Conservation (phyloP, 495 filamentous ascomycete species). For the Podospora didyma region DNA sequence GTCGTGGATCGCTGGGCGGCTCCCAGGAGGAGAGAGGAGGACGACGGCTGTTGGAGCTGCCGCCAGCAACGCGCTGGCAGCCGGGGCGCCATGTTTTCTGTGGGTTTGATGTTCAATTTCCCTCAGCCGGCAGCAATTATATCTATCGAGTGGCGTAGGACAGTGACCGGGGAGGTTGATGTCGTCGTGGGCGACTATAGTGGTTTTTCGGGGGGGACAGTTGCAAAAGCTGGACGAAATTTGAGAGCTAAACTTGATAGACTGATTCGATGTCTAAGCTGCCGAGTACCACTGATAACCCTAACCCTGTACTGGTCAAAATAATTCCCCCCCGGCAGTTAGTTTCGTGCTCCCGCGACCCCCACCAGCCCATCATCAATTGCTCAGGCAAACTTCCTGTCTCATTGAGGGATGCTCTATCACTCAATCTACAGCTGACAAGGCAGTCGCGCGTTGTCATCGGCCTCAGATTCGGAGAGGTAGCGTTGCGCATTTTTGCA, state of each 20-base stretch:
- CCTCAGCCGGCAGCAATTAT: neutral
- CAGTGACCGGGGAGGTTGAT: neutral
- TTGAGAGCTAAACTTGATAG: conserved; percentile 3
- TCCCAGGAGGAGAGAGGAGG: conserved; percentile 24
- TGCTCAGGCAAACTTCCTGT: neutral
- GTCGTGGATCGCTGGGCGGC: conserved; percentile 23
- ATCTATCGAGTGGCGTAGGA: neutral
- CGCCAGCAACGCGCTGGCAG: conserved; percentile 47
- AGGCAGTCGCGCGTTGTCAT: neutral
- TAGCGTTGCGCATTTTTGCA: too few species aligned
- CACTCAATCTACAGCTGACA: neutral
- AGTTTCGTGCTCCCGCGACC: neutral
- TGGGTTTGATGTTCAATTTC: neutral
- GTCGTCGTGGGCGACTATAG: neutral
- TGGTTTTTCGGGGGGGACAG: conserved; percentile 3
- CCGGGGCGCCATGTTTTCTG: conserved; percentile 48
- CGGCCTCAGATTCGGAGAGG: neutral
- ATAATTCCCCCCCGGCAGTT: neutral
- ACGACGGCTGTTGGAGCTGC: conserved; percentile 26
- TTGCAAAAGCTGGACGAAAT: conserved; percentile 1
- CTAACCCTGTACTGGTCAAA: neutral
- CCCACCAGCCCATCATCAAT: neutral
- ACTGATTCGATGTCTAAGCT: neutral
- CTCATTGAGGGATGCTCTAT: neutral
- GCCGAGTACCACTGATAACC: neutral